Evolutionary conservation across 2,329 filamentous ascomycete species (phyloP).

Genomic region (Penicillium sp.): DNA sequence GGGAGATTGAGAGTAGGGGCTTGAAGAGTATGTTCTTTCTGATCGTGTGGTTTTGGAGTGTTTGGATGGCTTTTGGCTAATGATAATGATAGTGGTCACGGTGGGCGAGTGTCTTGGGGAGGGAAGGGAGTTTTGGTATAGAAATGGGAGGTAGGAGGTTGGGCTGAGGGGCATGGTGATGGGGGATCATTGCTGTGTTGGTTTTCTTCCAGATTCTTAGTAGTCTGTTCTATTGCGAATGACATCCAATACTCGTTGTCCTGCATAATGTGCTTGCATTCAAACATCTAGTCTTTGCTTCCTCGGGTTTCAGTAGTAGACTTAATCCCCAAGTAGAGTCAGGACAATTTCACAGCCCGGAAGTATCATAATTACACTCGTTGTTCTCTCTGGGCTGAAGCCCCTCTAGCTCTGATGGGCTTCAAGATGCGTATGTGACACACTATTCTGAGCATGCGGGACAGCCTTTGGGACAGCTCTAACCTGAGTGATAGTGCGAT

Average conservation of each 20-base stretch:
- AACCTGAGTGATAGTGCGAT: no score
- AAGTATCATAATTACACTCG: no score
- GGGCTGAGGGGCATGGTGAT: not conserved
- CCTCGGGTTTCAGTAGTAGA: no score
- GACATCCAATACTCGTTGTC: not conserved
- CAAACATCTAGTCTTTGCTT: not conserved
- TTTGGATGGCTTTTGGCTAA: not conserved
- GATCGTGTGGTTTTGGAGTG: not conserved
- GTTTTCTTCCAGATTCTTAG: not conserved
- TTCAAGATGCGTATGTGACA: no score
- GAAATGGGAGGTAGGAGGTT: constrained; percentile 8
- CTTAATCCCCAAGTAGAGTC: no score
- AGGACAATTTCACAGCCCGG: no score
- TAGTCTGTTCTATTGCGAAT: not conserved
- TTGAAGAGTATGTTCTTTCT: constrained; percentile 30
- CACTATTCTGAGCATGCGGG: no score
- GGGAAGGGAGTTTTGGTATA: constrained; percentile 53
- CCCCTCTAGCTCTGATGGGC: no score
- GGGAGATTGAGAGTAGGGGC: constrained; percentile 42
- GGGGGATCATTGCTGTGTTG: not conserved
- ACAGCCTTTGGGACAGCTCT: no score
- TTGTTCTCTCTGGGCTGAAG: no score
- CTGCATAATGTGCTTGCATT: not conserved
- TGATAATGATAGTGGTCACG: constrained; percentile 45
- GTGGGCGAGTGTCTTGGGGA: constrained; percentile 60